Base-by-base conservation (phyloP, 805 yeast genomes). In the Sugiyamaella valdiviana region DNA sequence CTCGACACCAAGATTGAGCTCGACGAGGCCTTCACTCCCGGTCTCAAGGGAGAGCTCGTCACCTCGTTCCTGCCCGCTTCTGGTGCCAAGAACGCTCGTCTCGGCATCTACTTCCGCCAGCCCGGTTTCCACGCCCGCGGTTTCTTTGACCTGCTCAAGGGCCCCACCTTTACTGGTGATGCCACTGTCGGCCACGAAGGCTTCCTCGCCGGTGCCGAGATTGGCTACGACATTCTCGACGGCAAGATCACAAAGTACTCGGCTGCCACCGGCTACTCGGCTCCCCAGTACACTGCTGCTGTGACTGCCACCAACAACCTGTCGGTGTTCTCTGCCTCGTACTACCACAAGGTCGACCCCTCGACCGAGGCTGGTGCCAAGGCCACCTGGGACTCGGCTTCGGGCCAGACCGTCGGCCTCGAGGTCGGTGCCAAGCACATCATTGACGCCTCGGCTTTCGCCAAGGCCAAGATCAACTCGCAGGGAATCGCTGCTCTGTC, bases 401-500 rank as follows among this genome's bases (percentile, higher is more conserved):
- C 89, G 59, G 78, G 85, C 37, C 63, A 83, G 69, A 83, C 80
- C 65, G 96, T 90, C 63, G 87, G 84, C 65, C 82, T 93, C 64
- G 99, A 93, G 79, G 85, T 90, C 58, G 98, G 96, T 63, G 81
- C 96, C 70, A 91, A 88, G 80, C 91, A 91, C 81, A 74, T 76
- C 60, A 82, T 95, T 67, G 99, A 93, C 77, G 69, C 77, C 51
- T 68, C 91, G 56, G 82, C 96, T 57, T 90, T 86, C 67, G 85
- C 93, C 70, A 93, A 93, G 83, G 97, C 95, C 62, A 91, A 90
- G 81, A 80, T 93, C 63, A 90, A 95, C 66, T 96, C 91, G 75
- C 82, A 91, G 58, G 98, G 99, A 75, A 75, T 89, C 63, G 84
- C 96, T 60, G 89, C 96, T 58, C 75, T 93, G 64, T 78, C 96